Conservation (phyloP, 352 stramenopile species). For the Pythium myriotylum region DNA sequence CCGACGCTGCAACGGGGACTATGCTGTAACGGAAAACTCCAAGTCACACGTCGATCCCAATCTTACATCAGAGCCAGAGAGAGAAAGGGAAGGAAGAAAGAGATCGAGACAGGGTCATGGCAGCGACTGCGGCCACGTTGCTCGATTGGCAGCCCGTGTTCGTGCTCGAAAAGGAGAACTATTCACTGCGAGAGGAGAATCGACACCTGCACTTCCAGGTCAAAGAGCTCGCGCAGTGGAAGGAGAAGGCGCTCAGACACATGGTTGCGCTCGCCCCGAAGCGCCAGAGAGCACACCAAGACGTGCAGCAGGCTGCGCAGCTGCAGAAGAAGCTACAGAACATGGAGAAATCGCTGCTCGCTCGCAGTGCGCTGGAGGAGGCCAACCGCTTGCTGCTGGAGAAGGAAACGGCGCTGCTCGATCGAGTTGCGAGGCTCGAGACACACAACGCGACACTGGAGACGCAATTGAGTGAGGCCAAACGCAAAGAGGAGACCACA, state of each 20-base stretch:
- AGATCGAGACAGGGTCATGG: too few species aligned
- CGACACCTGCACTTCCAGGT: conserved; percentile 49
- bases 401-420: conserved; percentile 32
- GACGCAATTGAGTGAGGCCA: conserved; percentile 16
- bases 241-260: conserved; percentile 65
- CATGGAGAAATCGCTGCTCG: conserved; percentile 59
- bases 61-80: too few species aligned
- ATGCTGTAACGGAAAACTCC: too few species aligned
- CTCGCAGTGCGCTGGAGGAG: conserved; percentile 49
- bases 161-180: conserved; percentile 68
- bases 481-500: conserved; percentile 26
- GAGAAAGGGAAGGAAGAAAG: not conserved
- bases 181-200: conserved; percentile 62
- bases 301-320: conserved; percentile 55
- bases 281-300: conserved; percentile 41
- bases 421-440: conserved; percentile 34
- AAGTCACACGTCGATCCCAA: too few species aligned
- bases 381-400: conserved; percentile 41
- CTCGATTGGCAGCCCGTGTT: conserved; percentile 60
- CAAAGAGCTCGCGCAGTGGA: conserved; percentile 59
- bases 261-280: conserved; percentile 61
- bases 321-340: conserved; percentile 54
- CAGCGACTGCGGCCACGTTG: conserved; percentile 40
- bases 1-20: too few species aligned
- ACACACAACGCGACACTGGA: conserved; percentile 32